Conservation (phyloP, 2,329 filamentous ascomycete genomes). For the Nemania abortiva region DNA sequence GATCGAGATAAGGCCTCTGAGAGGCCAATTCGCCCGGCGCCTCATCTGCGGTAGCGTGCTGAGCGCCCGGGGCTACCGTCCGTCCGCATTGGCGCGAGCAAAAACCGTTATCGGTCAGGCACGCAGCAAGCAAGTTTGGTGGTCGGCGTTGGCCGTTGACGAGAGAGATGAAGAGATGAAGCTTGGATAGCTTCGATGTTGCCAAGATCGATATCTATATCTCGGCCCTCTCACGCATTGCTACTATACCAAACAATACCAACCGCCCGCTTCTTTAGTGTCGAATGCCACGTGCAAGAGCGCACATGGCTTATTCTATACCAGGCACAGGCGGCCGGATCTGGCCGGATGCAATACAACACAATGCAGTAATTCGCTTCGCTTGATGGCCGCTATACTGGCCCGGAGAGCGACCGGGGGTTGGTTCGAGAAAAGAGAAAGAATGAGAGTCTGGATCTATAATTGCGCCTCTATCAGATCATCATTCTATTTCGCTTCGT, state of each 20-base stretch:
- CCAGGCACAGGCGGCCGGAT: constrained; percentile 11
- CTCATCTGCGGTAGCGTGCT: constrained; percentile 14
- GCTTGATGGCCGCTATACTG: neutral
- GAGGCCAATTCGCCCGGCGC: constrained; percentile 27
- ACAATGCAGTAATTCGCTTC: neutral
- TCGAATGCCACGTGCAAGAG: constrained; percentile 24
- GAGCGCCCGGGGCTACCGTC: constrained; percentile 1
- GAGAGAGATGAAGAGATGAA: neutral
- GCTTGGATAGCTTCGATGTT: neutral
- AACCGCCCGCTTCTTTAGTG: neutral
- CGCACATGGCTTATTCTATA: neutral
- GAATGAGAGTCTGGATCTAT: neutral
- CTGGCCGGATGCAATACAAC: constrained; percentile 11
- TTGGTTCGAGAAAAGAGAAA: neutral
- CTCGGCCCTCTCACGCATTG: neutral
- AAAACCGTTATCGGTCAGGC: neutral
- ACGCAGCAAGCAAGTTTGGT: no score
- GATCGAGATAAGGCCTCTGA: constrained; percentile 32
- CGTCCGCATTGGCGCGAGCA: neutral
- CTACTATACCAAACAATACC: neutral
- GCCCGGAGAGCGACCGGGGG: neutral
- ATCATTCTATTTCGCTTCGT: neutral
- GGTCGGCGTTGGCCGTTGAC: neutral
- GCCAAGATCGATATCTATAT: neutral
- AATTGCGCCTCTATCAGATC: neutral